Conservation (phyloP, 345 rosid species). For the Erysimum cheiranthoides region DNA sequence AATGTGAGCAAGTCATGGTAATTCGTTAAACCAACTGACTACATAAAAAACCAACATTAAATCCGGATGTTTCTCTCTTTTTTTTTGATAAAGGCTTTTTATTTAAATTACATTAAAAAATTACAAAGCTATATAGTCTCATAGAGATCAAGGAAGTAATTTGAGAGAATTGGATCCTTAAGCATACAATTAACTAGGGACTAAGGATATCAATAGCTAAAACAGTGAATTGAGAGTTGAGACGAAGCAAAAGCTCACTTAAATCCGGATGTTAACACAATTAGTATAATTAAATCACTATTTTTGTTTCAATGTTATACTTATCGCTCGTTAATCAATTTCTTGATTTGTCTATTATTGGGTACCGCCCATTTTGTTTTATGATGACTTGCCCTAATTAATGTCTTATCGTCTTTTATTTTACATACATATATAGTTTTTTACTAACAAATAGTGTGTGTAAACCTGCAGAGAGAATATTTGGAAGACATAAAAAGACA, state of each 20-base stretch:
- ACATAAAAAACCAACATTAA: neutral
- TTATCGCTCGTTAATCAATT: neutral
- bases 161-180: too few species aligned
- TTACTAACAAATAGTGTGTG: too few species aligned
- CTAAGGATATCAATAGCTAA: too few species aligned
- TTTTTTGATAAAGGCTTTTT: too few species aligned
- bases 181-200: too few species aligned
- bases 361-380: neutral
- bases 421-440: neutral
- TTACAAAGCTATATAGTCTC: too few species aligned
- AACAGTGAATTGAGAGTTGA: too few species aligned
- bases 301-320: neutral
- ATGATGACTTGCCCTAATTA: neutral
- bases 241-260: too few species aligned
- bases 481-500: slow-evolving; percentile 42
- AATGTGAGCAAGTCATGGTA: neutral
- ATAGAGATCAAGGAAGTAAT: too few species aligned
- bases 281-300: neutral
- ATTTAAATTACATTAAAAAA: too few species aligned
- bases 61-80: neutral
- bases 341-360: neutral
- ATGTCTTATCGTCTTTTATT: neutral
- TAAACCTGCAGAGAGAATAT: slow-evolving; percentile 29
- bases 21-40: neutral
- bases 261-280: neutral